Base-by-base conservation (phyloP, 2,329 filamentous ascomycete genomes). In the Dactylellina cionopaga region DNA sequence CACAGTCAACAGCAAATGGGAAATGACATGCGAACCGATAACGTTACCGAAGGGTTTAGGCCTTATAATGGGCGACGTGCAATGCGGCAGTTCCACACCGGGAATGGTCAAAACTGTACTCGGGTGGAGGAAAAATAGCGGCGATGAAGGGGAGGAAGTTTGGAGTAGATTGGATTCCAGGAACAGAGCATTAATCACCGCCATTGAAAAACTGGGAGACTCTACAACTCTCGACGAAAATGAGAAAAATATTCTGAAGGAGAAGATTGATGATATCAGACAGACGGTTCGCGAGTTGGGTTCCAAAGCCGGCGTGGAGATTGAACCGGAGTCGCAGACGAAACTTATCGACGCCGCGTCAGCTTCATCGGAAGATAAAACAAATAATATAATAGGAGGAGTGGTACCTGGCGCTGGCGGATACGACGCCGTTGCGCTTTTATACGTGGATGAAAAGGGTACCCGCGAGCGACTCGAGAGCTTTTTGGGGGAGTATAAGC, bases 81-180 rank as follows among this genome's bases (percentile, higher is more conserved):
- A 96, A 79, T 96, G 93, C 79, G 95, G 95, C 29, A 94, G 90
- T 51, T 87, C 96, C 82, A 98, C 94, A 5, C 93, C 96, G 0
- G 87, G 92, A 11, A 98, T 99, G 95, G 95, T 97, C 35, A 96
- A 94, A 82, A 87, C 91, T 79, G 91, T 99, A 11, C 84, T 98
- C 2, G 85, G 86, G 29, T 99, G 95, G 95, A 85, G 90, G 55
- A 86, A 86, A 52, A 81, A 85, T 49, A 87, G 92, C 17, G 81
- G 84, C 0, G 84, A 84, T 1, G 86, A 84, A n/a, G 89, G 92
- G 1, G 86, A 87, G 74, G 77, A 80, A 72, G 83, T 97, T 15
- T 98, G 93, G 92, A 85, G 85, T 47, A 83, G 86, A 1, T 81
- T 99, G 68, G 92, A 98, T 80, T 80, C 79, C 1, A 85, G 86